Evolutionary conservation across 495 filamentous ascomycete genomes (phyloP).

Genomic region (Hypoxylon fragiforme): DNA sequence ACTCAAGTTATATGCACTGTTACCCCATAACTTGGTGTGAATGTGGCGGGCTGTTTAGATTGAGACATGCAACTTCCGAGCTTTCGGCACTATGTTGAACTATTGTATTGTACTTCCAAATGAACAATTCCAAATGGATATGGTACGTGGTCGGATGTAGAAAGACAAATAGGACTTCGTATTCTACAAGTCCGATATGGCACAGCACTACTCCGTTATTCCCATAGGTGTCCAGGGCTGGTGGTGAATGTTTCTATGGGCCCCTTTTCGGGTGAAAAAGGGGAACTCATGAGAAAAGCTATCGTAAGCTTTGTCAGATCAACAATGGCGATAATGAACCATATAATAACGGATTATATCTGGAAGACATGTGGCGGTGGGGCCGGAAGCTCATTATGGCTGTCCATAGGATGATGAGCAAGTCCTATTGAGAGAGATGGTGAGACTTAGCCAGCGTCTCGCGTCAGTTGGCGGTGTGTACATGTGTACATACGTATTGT

Average conservation of each 20-base stretch:
- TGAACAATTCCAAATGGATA: neutral
- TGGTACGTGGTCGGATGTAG: neutral
- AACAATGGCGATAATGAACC: conserved; percentile 11
- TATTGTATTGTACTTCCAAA: neutral
- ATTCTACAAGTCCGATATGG: conserved; percentile 23
- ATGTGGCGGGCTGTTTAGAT: conserved; percentile 22
- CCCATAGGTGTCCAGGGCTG: neutral
- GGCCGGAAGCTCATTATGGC: conserved; percentile 10
- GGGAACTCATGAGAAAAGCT: conserved; percentile 3
- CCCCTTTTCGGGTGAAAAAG: neutral
- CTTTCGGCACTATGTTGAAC: conserved; percentile 12
- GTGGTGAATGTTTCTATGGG: conserved; percentile 6
- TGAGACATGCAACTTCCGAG: conserved; percentile 23
- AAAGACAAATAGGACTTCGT: conserved; percentile 27
- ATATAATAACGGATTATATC: conserved; percentile 2
- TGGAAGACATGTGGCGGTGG: conserved; percentile 5
- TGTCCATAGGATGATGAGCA: conserved; percentile 2
- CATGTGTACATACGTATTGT: neutral
- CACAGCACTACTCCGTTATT: conserved; percentile 7
- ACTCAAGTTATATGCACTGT: conserved; percentile 7
- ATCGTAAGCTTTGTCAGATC: conserved; percentile 34
- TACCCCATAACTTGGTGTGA: conserved; percentile 3
- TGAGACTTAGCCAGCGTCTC: conserved; percentile 12
- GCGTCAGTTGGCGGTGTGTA: conserved; percentile 12
- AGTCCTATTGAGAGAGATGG: neutral